Evolutionary conservation across 2,329 filamentous ascomycete species (phyloP).

Genomic region (Scortechinia acanthostroma): DNA sequence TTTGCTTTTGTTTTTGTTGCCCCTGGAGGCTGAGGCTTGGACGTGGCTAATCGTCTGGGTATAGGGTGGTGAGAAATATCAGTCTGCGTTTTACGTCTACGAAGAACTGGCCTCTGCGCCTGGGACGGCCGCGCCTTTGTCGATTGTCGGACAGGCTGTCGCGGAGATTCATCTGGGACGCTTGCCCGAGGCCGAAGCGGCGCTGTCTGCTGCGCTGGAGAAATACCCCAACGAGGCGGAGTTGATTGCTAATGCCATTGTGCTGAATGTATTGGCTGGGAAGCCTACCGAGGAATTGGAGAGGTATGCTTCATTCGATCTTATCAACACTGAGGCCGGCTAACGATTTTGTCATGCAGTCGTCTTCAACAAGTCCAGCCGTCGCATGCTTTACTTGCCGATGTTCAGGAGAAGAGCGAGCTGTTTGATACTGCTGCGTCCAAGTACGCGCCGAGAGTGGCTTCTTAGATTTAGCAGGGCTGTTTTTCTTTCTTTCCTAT

Average conservation of each 20-base stretch:
- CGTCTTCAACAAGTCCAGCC: constrained; percentile 49
- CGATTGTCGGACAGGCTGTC: constrained; percentile 80
- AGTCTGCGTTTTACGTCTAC: constrained; percentile 94
- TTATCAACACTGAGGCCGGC: constrained; percentile 1
- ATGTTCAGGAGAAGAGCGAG: constrained; percentile 78
- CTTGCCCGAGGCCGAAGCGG: constrained; percentile 80
- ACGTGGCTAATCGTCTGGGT: constrained; percentile 14
- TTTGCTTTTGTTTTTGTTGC: neutral
- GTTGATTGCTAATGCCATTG: constrained; percentile 75
- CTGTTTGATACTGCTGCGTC: constrained; percentile 78
- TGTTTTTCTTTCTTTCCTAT: neutral
- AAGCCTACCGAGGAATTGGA: constrained; percentile 59
- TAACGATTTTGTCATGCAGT: constrained; percentile 20
- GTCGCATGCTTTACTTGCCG: constrained; percentile 64
- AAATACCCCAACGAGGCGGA: constrained; percentile 67
- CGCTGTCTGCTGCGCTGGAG: constrained; percentile 71
- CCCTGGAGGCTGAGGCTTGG: neutral
- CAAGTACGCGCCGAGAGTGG: constrained; percentile 82
- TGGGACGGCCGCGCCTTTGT: constrained; percentile 68
- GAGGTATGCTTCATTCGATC: constrained; percentile 38
- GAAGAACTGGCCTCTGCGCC: constrained; percentile 89
- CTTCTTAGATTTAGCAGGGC: constrained; percentile 31
- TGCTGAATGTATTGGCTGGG: constrained; percentile 71
- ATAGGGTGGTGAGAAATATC: constrained; percentile 89
- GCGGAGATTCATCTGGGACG: constrained; percentile 86